A percentile compares a stretch with the other conserved stretches of the same genome.
These are phyloP conservation scores for Aspergillus costaricaensis DNA, from an alignment of 2,329 filamentous ascomycete genomes.

Conservation along the genomic window DNA sequence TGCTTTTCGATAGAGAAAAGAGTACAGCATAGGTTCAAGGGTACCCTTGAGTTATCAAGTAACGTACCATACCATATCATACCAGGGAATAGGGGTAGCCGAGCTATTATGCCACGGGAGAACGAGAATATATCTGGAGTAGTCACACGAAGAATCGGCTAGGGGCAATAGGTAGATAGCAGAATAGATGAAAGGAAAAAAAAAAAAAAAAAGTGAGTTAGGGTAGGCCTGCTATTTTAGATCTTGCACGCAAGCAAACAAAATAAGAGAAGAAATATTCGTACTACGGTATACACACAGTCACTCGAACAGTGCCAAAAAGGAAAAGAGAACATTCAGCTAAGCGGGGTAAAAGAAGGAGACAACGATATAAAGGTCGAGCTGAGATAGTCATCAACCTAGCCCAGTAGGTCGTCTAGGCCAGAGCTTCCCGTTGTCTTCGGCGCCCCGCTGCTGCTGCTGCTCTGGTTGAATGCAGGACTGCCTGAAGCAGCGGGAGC, in stretches of 20 bases:
- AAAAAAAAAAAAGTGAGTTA: background rate
- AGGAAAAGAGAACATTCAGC: too few species aligned
- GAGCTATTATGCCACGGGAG: too few species aligned
- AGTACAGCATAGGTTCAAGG: too few species aligned
- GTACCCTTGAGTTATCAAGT: too few species aligned
- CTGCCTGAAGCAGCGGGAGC: conserved; percentile 61
- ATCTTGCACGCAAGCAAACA: conserved; percentile 13
- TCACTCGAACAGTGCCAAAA: conserved; percentile 1
- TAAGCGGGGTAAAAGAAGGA: background rate
- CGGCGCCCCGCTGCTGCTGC: conserved; percentile 14
- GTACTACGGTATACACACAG: conserved; percentile 7
- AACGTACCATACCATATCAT: too few species aligned
- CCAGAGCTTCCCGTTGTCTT: conserved; percentile 38
- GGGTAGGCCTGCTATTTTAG: conserved; percentile 7
- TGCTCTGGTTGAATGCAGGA: conserved; percentile 48
- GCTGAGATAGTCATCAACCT: conserved; percentile 11
- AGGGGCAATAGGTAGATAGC: background rate
- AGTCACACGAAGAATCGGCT: background rate
- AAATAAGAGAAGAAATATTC: conserved; percentile 3
- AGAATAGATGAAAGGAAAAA: background rate
- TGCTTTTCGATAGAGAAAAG: too few species aligned
- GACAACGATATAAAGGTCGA: conserved; percentile 9
- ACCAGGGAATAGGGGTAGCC: too few species aligned
- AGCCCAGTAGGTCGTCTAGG: conserved; percentile 46
- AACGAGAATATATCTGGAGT: too few species aligned